Base-by-base conservation (phyloP, 2,329 filamentous ascomycete species). In the Cordyceps tenuipes region DNA sequence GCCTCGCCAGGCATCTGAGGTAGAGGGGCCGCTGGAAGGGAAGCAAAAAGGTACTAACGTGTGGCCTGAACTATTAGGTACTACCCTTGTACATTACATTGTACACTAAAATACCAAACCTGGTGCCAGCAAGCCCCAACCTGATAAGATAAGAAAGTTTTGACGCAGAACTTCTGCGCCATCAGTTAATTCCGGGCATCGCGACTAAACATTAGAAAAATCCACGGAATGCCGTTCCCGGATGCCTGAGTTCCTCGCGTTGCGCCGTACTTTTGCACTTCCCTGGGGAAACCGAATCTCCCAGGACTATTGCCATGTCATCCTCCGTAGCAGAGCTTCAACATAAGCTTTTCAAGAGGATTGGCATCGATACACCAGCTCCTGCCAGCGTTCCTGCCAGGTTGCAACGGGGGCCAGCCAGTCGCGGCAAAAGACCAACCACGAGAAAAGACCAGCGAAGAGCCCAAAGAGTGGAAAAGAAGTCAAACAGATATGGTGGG, bases 381-480 rank as follows among this genome's bases (percentile, higher is more conserved):
- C 63, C 57, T 52, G 49, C 47, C 48, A 61, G 44, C 9, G 67
- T 65, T 12, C 63, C 57, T 52, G 49, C 47, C 48, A 61, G 44
- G 19, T 64, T 55, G 46, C 52, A 64, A 10, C 59, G 62, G 9
- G 60, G 54, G 9, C 59, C 57, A 61, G 57, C 60, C 23, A 64
- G 50, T 21, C 59, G 26, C 54, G 43, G 54, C 67, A 60, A 60
- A 65, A 60, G 63, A 64, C 50, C 63, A 23, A 48, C 61, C 17
- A 67, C 67, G 17, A 79, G 87, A 65, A 89, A 89, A 74, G 85
- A 88, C 58, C 80, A 82, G 61, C 81, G 89, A 60, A 90, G 86
- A 69, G 81, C 81, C 17, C 83, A 88, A 66, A 80, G 88, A 59
- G 74, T 77, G 23, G 77, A 83, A 66, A 88, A 85, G 70, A 88